Conservation (phyloP, 495 filamentous ascomycete species). For the Podospora australis region DNA sequence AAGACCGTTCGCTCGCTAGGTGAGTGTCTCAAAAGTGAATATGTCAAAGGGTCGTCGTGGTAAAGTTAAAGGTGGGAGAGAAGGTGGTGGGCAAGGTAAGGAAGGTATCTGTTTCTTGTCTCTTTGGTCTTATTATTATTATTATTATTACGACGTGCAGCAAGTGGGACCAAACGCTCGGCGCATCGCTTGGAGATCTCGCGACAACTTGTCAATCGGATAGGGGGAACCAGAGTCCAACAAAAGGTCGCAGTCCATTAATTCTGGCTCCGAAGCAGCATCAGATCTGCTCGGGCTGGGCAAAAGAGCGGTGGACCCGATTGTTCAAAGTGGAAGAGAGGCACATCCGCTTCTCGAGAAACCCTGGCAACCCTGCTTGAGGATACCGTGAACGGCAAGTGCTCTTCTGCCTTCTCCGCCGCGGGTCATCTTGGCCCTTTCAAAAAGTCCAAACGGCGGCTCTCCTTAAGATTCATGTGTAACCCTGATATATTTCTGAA, state of each 20-base stretch:
- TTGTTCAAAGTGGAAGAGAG: conserved; percentile 6
- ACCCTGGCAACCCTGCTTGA: conserved; percentile 11
- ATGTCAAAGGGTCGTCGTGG: too few relatives aligned
- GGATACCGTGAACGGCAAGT: conserved; percentile 15
- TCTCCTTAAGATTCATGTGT: neutral
- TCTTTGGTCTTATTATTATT: conserved; percentile 5
- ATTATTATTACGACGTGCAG: neutral
- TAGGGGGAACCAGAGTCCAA: neutral
- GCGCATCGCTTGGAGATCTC: neutral
- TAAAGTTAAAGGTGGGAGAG: neutral
- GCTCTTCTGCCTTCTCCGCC: conserved; percentile 14
- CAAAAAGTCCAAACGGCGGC: neutral
- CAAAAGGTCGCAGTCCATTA: conserved; percentile 6
- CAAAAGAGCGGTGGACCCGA: conserved; percentile 22
- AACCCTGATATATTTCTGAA: neutral
- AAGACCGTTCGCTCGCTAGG: too few relatives aligned
- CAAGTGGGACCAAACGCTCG: too few relatives aligned
- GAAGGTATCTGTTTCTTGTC: neutral
- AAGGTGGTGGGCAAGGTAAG: neutral
- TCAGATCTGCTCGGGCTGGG: conserved; percentile 15
- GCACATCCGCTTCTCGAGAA: conserved; percentile 10
- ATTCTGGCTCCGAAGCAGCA: conserved; percentile 11
- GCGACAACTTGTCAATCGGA: neutral
- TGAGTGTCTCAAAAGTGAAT: too few relatives aligned
- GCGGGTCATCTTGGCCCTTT: neutral